Evolutionary conservation across 129 eudicot species (phyloP).

Genomic region (Artemisia annua): DNA sequence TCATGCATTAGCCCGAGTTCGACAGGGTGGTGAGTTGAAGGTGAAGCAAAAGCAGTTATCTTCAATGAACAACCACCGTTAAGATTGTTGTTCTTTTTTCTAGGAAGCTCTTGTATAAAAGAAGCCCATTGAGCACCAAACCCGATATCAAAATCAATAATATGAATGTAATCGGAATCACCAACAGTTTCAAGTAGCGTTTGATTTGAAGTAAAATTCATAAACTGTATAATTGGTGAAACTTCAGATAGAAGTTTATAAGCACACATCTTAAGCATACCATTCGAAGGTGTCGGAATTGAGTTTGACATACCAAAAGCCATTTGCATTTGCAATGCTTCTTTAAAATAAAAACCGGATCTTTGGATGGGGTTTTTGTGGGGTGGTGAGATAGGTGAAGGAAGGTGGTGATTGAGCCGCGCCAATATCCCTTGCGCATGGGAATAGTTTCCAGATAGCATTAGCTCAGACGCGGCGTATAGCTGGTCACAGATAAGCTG

Average conservation of each 20-base stretch:
- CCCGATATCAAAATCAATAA: slow-evolving; percentile 67
- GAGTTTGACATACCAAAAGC: slow-evolving; percentile 7
- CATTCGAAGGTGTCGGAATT: slow-evolving; percentile 36
- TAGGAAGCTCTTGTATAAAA: slow-evolving; percentile 61
- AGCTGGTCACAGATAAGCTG: slow-evolving; percentile 60
- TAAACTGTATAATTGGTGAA: slow-evolving; percentile 55
- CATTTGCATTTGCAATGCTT: slow-evolving; percentile 38
- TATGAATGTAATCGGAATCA: slow-evolving; percentile 45
- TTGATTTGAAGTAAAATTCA: slow-evolving; percentile 63
- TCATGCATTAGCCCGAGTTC: slow-evolving; percentile 61
- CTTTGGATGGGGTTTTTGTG: slow-evolving; percentile 47
- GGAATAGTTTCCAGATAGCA: slow-evolving; percentile 54
- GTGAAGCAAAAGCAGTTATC: slow-evolving; percentile 67
- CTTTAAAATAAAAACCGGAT: slow-evolving; percentile 54
- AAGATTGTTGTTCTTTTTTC: slow-evolving; percentile 5
- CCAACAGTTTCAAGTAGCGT: slow-evolving; percentile 60
- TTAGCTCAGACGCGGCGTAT: slow-evolving; percentile 49
- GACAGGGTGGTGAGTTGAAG: slow-evolving; percentile 57
- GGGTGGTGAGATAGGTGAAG: too few relatives aligned
- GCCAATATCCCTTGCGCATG: slow-evolving; percentile 93
- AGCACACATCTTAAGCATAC: slow-evolving; percentile 64
- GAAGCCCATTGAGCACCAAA: slow-evolving; percentile 80
- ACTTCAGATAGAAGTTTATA: slow-evolving; percentile 57
- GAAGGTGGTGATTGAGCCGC: slow-evolving; percentile 79
- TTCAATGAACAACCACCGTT: slow-evolving; percentile 39